Evolutionary conservation across 1,284 basidiomycete species (phyloP).

Genomic region (Ceratobasidium sp.): DNA sequence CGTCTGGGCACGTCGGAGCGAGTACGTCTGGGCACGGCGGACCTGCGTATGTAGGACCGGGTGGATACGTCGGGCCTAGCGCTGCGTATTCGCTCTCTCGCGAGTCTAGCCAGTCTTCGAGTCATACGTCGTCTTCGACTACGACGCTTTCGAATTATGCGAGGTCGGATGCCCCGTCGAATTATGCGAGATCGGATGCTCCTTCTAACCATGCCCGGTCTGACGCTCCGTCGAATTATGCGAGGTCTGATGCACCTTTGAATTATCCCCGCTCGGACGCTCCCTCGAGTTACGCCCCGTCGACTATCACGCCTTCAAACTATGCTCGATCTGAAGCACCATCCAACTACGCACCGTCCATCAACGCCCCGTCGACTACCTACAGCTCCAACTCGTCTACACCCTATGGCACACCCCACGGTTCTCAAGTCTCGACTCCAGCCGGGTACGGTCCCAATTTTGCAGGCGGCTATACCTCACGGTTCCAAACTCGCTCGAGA

Average conservation of each 20-base stretch:
- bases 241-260: background rate
- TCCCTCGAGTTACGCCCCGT: background rate
- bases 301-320: too few relatives aligned
- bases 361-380: background rate
- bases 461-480: background rate
- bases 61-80: too few relatives aligned
- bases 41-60: too few relatives aligned
- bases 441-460: background rate
- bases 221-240: background rate
- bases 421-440: background rate
- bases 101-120: too few relatives aligned
- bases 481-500: background rate
- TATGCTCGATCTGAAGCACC: background rate
- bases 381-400: too few relatives aligned
- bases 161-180: background rate
- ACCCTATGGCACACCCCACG: too few relatives aligned
- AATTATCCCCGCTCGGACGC: background rate
- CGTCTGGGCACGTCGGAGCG: too few relatives aligned
- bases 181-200: background rate
- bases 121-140: too few relatives aligned
- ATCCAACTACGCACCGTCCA: background rate
- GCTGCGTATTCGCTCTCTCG: too few relatives aligned
- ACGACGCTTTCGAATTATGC: background rate
- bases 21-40: too few relatives aligned
- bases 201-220: too few relatives aligned